These are phyloP conservation scores for Yarrowia sp. DNA, from an alignment of 805 yeast species.

Conservation along the genomic window DNA sequence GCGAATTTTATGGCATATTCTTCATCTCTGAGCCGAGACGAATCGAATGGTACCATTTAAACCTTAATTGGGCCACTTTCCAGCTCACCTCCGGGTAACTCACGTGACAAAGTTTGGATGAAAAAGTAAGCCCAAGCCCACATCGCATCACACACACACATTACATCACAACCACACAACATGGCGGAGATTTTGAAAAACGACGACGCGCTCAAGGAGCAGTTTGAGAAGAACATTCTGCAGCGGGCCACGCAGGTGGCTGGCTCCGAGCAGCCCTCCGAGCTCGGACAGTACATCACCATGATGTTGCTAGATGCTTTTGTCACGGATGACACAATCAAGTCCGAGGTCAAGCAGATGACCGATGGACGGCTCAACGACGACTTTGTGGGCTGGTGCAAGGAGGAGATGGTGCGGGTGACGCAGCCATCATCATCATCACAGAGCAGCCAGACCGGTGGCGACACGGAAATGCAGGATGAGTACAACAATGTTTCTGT, in stretches of 20 bases:
- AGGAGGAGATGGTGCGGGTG: not conserved
- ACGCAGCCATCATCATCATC: not conserved
- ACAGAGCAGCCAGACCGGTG: not conserved
- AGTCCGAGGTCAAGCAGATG: not conserved
- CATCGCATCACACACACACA: not conserved
- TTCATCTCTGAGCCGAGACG: not conserved
- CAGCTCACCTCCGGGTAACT: not conserved
- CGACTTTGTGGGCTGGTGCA: constrained; percentile 18
- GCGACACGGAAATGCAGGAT: constrained; percentile 16
- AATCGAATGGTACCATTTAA: not conserved
- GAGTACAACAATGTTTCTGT: not conserved
- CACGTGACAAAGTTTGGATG: constrained; percentile 14
- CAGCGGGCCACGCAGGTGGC: not conserved
- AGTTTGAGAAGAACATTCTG: constrained; percentile 1
- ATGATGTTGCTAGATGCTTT: constrained; percentile 20
- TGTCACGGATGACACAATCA: constrained; percentile 9
- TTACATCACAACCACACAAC: not conserved
- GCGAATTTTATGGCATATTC: not conserved
- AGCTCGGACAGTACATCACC: not conserved
- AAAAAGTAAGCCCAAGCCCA: not conserved
- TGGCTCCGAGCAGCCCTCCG: constrained; percentile 2
- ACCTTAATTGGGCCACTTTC: not conserved
- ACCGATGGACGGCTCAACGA: not conserved
- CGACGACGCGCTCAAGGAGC: constrained; percentile 12
- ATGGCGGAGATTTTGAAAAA: constrained; percentile 17